These are phyloP conservation scores for Pilasporangium apinafurcum DNA, from an alignment of 352 stramenopile species.

Conservation along the genomic window DNA sequence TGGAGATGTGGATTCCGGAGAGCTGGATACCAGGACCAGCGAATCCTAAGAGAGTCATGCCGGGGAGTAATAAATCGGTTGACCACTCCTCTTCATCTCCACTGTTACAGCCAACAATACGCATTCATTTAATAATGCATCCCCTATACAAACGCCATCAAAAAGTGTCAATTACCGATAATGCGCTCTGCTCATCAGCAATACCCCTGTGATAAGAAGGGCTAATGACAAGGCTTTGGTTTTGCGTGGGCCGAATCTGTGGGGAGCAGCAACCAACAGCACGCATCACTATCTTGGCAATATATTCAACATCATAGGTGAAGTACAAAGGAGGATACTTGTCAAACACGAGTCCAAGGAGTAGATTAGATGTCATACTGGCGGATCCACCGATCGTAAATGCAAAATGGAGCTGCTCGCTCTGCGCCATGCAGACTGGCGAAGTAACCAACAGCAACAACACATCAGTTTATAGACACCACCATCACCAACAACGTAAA, in stretches of 20 bases:
- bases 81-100: slow-evolving; percentile 10
- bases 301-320: not conserved
- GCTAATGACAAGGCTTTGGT: slow-evolving; percentile 49
- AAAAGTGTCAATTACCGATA: slow-evolving; percentile 15
- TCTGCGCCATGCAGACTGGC: slow-evolving; percentile 45
- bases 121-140: not conserved
- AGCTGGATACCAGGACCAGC: slow-evolving; percentile 59
- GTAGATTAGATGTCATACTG: slow-evolving; percentile 59
- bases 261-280: not conserved
- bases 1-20: slow-evolving; percentile 67
- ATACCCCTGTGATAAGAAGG: slow-evolving; percentile 32
- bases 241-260: slow-evolving; percentile 41
- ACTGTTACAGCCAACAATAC: not conserved
- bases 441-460: not conserved
- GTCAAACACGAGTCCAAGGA: slow-evolving; percentile 57
- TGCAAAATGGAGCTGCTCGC: slow-evolving; percentile 45
- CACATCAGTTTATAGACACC: not conserved
- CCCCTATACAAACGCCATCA: not conserved
- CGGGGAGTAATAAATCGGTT: slow-evolving; percentile 46
- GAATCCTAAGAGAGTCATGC: slow-evolving; percentile 60
- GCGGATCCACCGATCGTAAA: slow-evolving; percentile 54
- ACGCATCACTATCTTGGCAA: not conserved
- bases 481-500: not conserved
- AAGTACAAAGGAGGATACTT: slow-evolving; percentile 5
- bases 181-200: slow-evolving; percentile 45